These are phyloP conservation scores for Chlamydomonas schloesseri DNA, from an alignment of 139 green algal species.

Conservation along the genomic window DNA sequence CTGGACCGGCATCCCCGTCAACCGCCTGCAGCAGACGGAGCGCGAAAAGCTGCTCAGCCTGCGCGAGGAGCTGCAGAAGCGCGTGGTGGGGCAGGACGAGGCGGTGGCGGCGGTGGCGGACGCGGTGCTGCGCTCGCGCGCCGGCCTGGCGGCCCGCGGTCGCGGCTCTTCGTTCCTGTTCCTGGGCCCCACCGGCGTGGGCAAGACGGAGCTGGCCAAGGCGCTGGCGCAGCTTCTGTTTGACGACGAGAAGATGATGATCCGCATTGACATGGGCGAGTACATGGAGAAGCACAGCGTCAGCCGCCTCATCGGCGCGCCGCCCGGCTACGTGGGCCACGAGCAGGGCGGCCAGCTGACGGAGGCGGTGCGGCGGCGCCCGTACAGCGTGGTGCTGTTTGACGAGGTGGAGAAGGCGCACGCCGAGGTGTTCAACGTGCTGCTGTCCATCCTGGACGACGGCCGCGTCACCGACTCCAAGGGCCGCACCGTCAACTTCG, in stretches of 20 bases:
- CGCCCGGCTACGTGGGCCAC: constrained; percentile 75
- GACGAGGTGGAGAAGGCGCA: constrained; percentile 98
- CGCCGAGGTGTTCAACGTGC: constrained; percentile 86
- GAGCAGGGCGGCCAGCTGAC: constrained; percentile 93
- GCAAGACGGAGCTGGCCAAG: constrained; percentile 98
- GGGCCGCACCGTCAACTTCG: constrained; percentile 93
- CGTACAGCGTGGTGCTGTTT: constrained; percentile 92
- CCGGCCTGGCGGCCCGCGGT: constrained; percentile 48
- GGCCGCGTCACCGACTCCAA: constrained; percentile 90
- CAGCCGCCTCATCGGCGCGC: constrained; percentile 89
- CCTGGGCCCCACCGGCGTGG: constrained; percentile 91
- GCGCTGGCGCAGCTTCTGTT: constrained; percentile 92
- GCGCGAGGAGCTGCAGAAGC: constrained; percentile 87
- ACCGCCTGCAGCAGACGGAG: constrained; percentile 73
- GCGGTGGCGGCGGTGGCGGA: constrained; percentile 93
- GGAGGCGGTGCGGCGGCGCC: constrained; percentile 87
- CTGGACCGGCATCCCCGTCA: constrained; percentile 91
- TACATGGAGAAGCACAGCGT: constrained; percentile 98
- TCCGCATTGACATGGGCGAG: constrained; percentile 98
- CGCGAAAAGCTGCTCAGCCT: constrained; percentile 94
- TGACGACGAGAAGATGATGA: constrained; percentile 87
- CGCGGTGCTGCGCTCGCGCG: constrained; percentile 84
- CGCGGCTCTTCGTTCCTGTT: constrained; percentile 90
- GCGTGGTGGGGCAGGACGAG: constrained; percentile 90
- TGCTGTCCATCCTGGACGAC: constrained; percentile 94